phyloP scores from a whole-genome alignment of 2,329 filamentous ascomycete species.

The Dendrostoma leiphaemia region DNA sequence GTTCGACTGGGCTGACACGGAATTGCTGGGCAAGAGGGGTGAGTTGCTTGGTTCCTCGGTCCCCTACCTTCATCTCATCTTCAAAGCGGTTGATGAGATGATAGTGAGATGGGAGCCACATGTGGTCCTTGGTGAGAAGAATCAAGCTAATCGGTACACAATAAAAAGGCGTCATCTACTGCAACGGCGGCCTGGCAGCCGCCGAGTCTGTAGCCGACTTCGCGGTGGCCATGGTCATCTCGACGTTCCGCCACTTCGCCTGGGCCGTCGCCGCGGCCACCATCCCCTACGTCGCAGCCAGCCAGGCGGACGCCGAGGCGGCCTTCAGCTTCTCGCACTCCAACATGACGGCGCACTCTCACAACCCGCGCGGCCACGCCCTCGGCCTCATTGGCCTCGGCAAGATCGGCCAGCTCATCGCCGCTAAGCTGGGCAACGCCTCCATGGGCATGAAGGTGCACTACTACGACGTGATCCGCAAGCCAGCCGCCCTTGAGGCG shows the following conservation, averaged over 20 bases:
- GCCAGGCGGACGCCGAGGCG: slow-evolving; percentile 2
- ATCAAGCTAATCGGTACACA: too few species aligned
- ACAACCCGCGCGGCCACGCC: slow-evolving; percentile 59
- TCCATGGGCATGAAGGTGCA: slow-evolving; percentile 67
- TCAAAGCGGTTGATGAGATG: background rate
- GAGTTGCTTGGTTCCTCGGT: slow-evolving; percentile 17
- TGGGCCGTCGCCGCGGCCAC: slow-evolving; percentile 61
- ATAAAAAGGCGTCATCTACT: slow-evolving; percentile 62
- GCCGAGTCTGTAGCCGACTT: slow-evolving; percentile 74
- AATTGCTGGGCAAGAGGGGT: slow-evolving; percentile 60
- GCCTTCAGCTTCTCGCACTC: slow-evolving; percentile 59
- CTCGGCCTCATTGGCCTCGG: slow-evolving; percentile 71
- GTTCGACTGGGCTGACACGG: slow-evolving; percentile 66
- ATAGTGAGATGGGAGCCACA: background rate
- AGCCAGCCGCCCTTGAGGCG: slow-evolving; percentile 40
- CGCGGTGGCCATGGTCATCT: slow-evolving; percentile 66
- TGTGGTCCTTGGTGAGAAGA: too few species aligned
- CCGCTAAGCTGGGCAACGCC: slow-evolving; percentile 49
- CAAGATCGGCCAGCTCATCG: slow-evolving; percentile 62
- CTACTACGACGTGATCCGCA: slow-evolving; percentile 59
- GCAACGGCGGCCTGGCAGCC: slow-evolving; percentile 68
- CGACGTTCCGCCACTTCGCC: slow-evolving; percentile 65
- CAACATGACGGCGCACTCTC: slow-evolving; percentile 56
- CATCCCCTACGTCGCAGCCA: slow-evolving; percentile 30
- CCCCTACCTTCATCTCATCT: background rate